A percentile compares a stretch with the other conserved stretches of the same genome.
Conservation (phyloP, 208 protist genomes). For the Plasmodiophora brassicae region DNA sequence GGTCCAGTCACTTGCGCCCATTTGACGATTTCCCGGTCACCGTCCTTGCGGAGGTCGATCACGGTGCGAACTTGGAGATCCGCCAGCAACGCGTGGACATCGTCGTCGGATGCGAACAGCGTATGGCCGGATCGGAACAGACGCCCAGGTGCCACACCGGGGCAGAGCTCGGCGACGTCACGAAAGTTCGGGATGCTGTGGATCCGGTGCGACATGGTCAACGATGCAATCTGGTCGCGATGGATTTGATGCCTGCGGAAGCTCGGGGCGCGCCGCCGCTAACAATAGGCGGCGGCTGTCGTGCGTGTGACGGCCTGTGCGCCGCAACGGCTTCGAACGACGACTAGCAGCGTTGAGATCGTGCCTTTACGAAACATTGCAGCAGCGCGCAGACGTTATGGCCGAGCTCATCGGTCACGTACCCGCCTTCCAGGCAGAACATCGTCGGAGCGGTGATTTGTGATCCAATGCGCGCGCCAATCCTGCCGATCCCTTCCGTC, state of each 20-base stretch:
- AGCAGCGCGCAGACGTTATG: not conserved
- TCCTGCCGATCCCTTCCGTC: not conserved
- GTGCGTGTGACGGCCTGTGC: no score
- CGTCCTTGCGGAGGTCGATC: not conserved
- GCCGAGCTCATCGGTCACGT: not conserved
- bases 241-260: no score
- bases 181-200: not conserved
- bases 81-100: not conserved
- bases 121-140: conserved; percentile 23
- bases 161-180: not conserved
- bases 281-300: no score
- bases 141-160: not conserved
- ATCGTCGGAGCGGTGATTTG: not conserved
- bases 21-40: not conserved
- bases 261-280: no score
- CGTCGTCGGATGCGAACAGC: not conserved
- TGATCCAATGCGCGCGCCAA: not conserved
- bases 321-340: no score
- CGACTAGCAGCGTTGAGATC: no score
- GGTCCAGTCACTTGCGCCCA: not conserved
- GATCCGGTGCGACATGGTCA: no score
- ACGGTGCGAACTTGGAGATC: not conserved
- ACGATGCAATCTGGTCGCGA: no score
- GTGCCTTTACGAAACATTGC: no score
- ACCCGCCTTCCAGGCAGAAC: conserved; percentile 14